Conservation (phyloP, 1,284 basidiomycete genomes). For the Fistulinella cinereoalba region DNA sequence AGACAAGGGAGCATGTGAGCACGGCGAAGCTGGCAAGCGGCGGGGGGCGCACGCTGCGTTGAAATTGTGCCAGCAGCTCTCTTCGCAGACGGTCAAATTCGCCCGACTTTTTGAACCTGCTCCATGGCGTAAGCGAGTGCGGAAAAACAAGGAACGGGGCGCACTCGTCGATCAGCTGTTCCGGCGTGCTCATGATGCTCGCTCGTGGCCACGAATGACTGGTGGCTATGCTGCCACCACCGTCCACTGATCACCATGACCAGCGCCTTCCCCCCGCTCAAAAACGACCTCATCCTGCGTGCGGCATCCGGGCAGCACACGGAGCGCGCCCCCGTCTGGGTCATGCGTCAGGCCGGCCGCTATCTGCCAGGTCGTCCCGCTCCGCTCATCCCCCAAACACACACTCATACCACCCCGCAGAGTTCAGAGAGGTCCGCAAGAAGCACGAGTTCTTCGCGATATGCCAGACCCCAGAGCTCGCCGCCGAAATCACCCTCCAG, state of each 20-base stretch:
- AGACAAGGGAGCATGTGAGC: too few relatives aligned
- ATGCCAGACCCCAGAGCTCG: conserved; percentile 84
- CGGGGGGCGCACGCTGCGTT: too few relatives aligned
- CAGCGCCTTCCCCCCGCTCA: conserved; percentile 65
- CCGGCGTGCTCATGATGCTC: conserved; percentile 39
- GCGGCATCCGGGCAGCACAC: conserved; percentile 88
- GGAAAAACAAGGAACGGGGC: conserved; percentile 11
- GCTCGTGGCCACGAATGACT: neutral
- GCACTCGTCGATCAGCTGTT: conserved; percentile 60
- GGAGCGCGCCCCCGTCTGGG: conserved; percentile 94
- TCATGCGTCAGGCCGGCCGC: conserved; percentile 97
- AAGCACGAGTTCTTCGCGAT: conserved; percentile 91
- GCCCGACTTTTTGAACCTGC: conserved; percentile 75
- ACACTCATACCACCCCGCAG: conserved; percentile 42
- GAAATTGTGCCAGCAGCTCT: conserved; percentile 62
- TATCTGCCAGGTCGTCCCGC: conserved; percentile 81
- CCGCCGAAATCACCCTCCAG: conserved; percentile 85
- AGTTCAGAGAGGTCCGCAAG: conserved; percentile 82
- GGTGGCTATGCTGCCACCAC: conserved; percentile 19
- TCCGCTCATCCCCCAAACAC: neutral
- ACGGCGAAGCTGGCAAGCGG: too few relatives aligned
- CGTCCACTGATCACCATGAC: conserved; percentile 24
- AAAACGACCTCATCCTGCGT: conserved; percentile 87
- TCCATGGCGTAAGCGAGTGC: neutral
- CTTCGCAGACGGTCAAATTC: conserved; percentile 72